These are phyloP conservation scores for Blepharisma japonicum DNA, from an alignment of 73 alveolate species.

Conservation along the genomic window DNA sequence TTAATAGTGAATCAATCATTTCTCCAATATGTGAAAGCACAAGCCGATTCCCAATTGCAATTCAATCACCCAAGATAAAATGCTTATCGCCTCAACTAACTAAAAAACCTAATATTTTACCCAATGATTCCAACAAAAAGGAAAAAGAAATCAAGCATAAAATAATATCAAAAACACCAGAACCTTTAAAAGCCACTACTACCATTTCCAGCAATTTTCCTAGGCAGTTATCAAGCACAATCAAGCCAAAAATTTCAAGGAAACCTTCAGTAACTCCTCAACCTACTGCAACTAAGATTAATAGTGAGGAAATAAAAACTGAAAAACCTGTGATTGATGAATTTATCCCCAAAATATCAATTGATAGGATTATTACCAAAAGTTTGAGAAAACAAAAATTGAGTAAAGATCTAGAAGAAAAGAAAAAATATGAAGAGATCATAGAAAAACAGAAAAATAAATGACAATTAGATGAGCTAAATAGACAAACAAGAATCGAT, in stretches of 20 bases:
- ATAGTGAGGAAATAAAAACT: neutral
- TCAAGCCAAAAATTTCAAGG: neutral
- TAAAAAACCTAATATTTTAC: neutral
- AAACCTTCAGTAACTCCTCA: neutral
- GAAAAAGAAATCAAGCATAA: neutral
- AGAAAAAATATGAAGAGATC: neutral
- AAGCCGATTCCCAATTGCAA: neutral
- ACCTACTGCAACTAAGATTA: neutral
- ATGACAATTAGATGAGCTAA: neutral
- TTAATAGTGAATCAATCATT: slow-evolving; percentile 14
- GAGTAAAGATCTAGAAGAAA: neutral
- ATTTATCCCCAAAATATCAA: neutral
- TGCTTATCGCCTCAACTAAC: neutral
- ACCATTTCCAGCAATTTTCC: neutral
- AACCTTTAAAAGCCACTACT: too few relatives aligned
- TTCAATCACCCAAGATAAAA: neutral
- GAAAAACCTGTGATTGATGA: neutral
- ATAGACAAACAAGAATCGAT: neutral
- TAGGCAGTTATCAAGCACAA: neutral
- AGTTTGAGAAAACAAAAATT: neutral
- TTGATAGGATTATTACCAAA: neutral
- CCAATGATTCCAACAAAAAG: neutral
- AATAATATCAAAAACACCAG: neutral
- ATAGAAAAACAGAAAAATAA: neutral
- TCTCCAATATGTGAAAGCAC: neutral